Base-by-base conservation (phyloP, 345 rosid species). In the Capsella bursapastoris region DNA sequence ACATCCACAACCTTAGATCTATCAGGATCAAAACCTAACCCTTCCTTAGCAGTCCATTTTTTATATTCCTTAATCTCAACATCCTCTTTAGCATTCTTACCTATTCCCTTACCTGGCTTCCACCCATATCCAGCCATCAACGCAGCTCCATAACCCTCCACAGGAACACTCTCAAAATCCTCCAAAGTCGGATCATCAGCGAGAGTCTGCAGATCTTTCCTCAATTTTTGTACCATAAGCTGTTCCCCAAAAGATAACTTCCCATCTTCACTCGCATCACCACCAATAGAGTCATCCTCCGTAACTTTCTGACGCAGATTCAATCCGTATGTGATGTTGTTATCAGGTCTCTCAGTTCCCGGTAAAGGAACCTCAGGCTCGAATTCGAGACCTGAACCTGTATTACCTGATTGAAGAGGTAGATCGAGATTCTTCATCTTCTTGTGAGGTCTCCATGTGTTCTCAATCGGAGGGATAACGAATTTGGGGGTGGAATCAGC, bases 81-180 rank as follows among this genome's bases (percentile, higher is more conserved):
- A 79, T 94, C 94, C 8, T 82, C 90, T 76, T 87, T 89, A 22
- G 88, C 81, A 10, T 90, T 92, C 74, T 76, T 89, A 48, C 99
- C 99, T 48, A 95, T 84, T 5, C 97, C 97, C 34, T 78, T 75
- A 2, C 98, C 96, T 59, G 92, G 94, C 7, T 77, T 71, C 97
- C 97, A 94, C 1, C 98, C 98, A 49, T 91, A 91, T 0, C 97
- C 98, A 69, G 86, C 85, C 13, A 94, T 85, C 79, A 89, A 62
- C 0, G 97, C 91, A 25, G 82, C 86, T 0, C 88, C 96, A 40
- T 84, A 94, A 1, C 78, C 94, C 71, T 91, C 97, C 1, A 94
- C 94, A 0, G 98, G 89, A 73, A 88, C 78, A 29, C 86, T 92
- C 35, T 81, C 85, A 70, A 79, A 86, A 65, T 89, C 97, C 64